Evolutionary conservation across 108 stramenopile species (phyloP).

Genomic region (Bacterosira constricta): DNA sequence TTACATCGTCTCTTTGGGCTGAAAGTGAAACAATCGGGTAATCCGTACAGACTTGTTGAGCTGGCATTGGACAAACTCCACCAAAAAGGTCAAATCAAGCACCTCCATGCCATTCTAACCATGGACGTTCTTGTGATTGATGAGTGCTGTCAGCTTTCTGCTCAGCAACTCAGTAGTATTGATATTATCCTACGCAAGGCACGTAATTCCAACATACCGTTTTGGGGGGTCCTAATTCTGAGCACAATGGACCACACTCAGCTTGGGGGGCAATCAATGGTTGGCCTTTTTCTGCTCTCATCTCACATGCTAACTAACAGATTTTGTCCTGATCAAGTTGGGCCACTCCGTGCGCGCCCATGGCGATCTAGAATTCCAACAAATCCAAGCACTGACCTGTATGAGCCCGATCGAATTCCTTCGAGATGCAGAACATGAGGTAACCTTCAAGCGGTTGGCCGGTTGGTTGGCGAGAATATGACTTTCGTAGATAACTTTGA

Average conservation of each 20-base stretch:
- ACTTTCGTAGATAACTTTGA: no score
- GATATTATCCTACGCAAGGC: conserved; percentile 21
- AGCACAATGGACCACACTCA: conserved; percentile 26
- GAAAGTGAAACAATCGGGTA: neutral
- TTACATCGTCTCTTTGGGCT: conserved; percentile 16
- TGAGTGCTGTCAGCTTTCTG: conserved; percentile 17
- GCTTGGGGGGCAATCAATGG: conserved; percentile 20
- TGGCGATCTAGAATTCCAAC: neutral
- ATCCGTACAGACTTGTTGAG: conserved; percentile 4
- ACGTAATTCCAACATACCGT: neutral
- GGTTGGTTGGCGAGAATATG: no score
- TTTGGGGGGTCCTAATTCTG: conserved; percentile 30
- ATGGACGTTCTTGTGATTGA: conserved; percentile 25
- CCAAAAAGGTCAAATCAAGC: neutral
- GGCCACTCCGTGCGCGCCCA: conserved; percentile 9
- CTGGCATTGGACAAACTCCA: neutral
- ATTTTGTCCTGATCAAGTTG: conserved; percentile 10
- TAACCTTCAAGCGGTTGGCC: no score
- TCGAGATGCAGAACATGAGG: no score
- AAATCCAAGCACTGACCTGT: conserved; percentile 19
- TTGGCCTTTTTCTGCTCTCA: conserved; percentile 4
- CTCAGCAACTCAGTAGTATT: conserved; percentile 5
- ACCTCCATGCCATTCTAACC: conserved; percentile 10
- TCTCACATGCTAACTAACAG: conserved; percentile 15
- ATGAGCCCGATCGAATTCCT: no score